Evolutionary conservation across 73 alveolate species (phyloP).

Genomic region (Symbiodinium natans): DNA sequence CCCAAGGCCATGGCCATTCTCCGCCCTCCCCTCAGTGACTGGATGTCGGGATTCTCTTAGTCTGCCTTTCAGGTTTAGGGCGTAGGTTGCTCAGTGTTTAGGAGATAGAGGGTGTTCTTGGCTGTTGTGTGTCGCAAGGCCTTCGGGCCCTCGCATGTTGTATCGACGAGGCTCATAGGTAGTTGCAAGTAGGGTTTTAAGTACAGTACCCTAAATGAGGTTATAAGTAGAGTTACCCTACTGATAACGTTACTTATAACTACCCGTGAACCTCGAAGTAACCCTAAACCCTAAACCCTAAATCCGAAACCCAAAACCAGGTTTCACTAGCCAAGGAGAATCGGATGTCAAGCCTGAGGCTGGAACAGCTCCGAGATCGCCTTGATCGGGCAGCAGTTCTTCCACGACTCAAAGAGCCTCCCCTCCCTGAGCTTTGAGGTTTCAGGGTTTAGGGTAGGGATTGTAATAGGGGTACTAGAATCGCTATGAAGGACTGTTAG

Average conservation of each 20-base stretch:
- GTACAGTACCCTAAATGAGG: too few relatives aligned
- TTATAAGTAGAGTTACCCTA: too few relatives aligned
- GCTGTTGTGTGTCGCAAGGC: too few relatives aligned
- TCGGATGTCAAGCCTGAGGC: not conserved
- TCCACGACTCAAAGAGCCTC: slow-evolving; percentile 34
- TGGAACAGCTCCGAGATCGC: slow-evolving; percentile 84
- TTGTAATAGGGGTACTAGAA: not conserved
- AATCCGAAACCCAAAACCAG: not conserved
- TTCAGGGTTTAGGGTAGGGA: too few relatives aligned
- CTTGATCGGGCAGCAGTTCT: slow-evolving; percentile 85
- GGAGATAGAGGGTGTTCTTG: too few relatives aligned
- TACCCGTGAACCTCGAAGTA: too few relatives aligned
- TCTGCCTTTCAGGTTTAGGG: not conserved
- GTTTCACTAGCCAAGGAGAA: too few relatives aligned
- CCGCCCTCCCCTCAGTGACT: not conserved
- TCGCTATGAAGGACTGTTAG: too few relatives aligned
- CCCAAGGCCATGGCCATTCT: slow-evolving; percentile 16
- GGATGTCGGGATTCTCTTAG: not conserved
- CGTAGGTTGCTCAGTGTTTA: not conserved
- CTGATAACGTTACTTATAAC: too few relatives aligned
- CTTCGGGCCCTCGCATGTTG: too few relatives aligned
- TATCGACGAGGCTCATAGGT: too few relatives aligned
- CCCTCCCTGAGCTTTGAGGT: not conserved
- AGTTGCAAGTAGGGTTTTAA: too few relatives aligned
- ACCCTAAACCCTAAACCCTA: not conserved